These are phyloP conservation scores for Cnidoscolus chayamansa DNA, from an alignment of 441 rosid genomes.

Conservation along the genomic window DNA sequence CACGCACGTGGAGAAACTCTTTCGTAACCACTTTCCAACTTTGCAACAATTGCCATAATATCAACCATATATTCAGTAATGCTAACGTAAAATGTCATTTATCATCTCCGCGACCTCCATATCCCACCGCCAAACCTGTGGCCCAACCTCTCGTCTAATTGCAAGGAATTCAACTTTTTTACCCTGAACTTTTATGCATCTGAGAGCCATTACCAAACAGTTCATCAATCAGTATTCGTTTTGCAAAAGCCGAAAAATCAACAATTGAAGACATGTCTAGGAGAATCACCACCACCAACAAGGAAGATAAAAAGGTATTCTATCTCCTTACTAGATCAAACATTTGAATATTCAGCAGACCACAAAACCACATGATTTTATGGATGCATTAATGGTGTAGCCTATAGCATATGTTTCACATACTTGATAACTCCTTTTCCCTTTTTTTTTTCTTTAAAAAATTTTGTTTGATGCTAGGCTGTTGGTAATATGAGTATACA, in stretches of 20 bases:
- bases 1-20: background rate
- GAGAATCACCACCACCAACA: background rate
- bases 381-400: background rate
- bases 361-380: background rate
- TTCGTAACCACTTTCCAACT: background rate
- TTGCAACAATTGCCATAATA: conserved; percentile 6
- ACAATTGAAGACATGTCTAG: background rate
- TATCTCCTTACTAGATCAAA: background rate
- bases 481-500: background rate
- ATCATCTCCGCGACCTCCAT: background rate
- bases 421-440: background rate
- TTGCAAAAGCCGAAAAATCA: background rate
- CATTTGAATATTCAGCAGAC: background rate
- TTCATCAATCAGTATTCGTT: background rate
- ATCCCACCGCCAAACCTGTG: conserved; percentile 4
- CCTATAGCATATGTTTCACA: background rate
- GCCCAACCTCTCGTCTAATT: background rate
- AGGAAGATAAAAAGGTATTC: conserved; percentile 2
- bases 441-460: too few species aligned
- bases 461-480: background rate
- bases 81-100: background rate
- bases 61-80: background rate
- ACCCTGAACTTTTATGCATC: background rate
- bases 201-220: background rate
- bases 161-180: background rate